Base-by-base conservation (phyloP, 805 yeast species). In the Tetrapisispora iriomotensis region DNA sequence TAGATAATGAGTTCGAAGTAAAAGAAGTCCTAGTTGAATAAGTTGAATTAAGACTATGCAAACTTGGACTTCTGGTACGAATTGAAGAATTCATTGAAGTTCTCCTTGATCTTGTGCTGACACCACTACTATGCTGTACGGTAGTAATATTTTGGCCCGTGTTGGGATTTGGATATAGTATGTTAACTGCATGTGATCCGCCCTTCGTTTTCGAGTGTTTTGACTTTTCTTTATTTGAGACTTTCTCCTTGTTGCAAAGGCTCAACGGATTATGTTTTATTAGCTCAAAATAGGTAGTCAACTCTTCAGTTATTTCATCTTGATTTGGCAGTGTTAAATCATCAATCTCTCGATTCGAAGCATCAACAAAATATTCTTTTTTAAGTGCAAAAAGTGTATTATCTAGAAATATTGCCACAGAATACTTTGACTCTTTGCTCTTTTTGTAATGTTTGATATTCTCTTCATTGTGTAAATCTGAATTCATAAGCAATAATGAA, bases 401-500 rank as follows among this genome's bases (percentile, higher is more conserved):
- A 13, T 60, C 58, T 13, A 74, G 65, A 47, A 73, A 78, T 34
- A 65, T 64, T 3, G 63, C 55, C 34, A 56, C 58, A 7, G 70
- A 56, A 48, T 70, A 68, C 6, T 31, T 18, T 6, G 26, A 31
- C 22, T 21, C 34, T 22, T 31, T 31, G 14, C 14, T 31, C 51
- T 62, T 65, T 48, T 48, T 43, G 10, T 52, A 54, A 35, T 58
- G 66, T 43, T 58, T 66, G 8, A 32, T 23, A 23, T 31, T 35
- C 38, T 52, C 60, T 38, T 66, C 70, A 41, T 79, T 79, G 61
- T 84, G 86, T 28, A 84, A 62, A 39, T 86, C 87, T 0, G 94
- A 82, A 58, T 85, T 85, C 38, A 83, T 65, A 37, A 85, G 70
- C 37, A 85, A 67, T 48, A 85, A 62, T 2, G 87, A 72, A 59